These are phyloP conservation scores for Dissophora ornata DNA, from an alignment of 192 early-diverging fungal species.

Conservation along the genomic window DNA sequence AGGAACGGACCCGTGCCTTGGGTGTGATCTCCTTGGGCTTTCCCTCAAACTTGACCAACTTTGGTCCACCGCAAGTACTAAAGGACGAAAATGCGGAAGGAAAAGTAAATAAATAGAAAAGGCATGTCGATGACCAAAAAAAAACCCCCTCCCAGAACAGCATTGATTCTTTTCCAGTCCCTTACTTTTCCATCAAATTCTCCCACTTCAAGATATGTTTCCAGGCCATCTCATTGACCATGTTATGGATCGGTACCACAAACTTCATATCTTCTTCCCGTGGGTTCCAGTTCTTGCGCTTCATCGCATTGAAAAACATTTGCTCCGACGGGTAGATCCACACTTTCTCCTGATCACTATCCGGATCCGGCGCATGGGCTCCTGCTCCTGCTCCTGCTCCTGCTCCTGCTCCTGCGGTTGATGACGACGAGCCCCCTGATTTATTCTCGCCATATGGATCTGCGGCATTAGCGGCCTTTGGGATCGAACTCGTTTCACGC, in stretches of 20 bases:
- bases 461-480: constrained; percentile 65
- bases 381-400: neutral
- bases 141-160: too few relatives aligned
- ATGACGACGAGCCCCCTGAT: constrained; percentile 31
- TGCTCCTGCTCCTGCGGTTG: too few relatives aligned
- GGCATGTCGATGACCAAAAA: neutral
- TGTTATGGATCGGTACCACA: constrained; percentile 94
- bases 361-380: constrained; percentile 24
- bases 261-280: constrained; percentile 85
- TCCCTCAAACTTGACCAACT: constrained; percentile 79
- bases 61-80: constrained; percentile 74
- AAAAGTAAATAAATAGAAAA: neutral
- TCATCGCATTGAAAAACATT: constrained; percentile 97
- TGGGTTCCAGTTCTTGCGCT: constrained; percentile 90
- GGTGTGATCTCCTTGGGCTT: constrained; percentile 77
- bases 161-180: too few relatives aligned
- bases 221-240: constrained; percentile 94
- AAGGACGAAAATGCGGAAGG: too few relatives aligned
- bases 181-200: constrained; percentile 62
- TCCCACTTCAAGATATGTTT: constrained; percentile 90
- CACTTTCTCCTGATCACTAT: constrained; percentile 47
- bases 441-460: constrained; percentile 61
- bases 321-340: constrained; percentile 96
- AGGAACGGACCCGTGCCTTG: constrained; percentile 72
- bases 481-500: constrained; percentile 83